A percentile compares a stretch with the other conserved stretches of the same genome.
These are phyloP conservation scores for Daldinia childiae DNA, from an alignment of 495 filamentous ascomycete species.

Conservation along the genomic window DNA sequence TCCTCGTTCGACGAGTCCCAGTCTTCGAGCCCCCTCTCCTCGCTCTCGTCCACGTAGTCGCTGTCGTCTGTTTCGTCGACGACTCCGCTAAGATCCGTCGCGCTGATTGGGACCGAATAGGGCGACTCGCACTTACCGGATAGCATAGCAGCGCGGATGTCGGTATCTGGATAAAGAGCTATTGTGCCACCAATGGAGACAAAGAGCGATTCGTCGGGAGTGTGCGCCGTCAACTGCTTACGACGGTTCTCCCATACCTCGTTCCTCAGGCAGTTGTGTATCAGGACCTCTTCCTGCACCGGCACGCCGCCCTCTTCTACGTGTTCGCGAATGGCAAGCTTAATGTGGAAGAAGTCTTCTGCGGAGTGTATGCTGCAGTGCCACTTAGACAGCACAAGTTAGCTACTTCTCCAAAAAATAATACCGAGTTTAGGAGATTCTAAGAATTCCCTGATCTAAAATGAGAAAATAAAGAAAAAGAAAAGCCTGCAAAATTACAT, in stretches of 20 bases:
- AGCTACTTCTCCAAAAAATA: background rate
- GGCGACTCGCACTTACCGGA: slow-evolving; percentile 20
- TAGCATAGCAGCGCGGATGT: slow-evolving; percentile 18
- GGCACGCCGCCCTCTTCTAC: background rate
- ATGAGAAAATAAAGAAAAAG: too few relatives aligned
- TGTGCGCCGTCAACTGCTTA: background rate
- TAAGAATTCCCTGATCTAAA: too few relatives aligned
- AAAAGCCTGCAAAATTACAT: background rate
- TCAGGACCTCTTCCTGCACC: slow-evolving; percentile 4
- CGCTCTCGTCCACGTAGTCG: slow-evolving; percentile 20
- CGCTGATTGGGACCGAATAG: slow-evolving; percentile 18
- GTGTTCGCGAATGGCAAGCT: slow-evolving; percentile 9
- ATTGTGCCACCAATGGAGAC: slow-evolving; percentile 19
- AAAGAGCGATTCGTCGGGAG: slow-evolving; percentile 17
- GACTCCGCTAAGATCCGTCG: slow-evolving; percentile 1
- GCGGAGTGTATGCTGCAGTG: slow-evolving; percentile 7
- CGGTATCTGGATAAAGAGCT: background rate
- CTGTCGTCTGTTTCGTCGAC: slow-evolving; percentile 33
- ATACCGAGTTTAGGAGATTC: too few relatives aligned
- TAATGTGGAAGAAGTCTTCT: slow-evolving; percentile 12
- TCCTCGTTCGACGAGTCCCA: slow-evolving; percentile 19
- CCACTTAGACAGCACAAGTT: background rate
- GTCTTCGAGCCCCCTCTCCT: slow-evolving; percentile 17
- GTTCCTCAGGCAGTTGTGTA: slow-evolving; percentile 7
- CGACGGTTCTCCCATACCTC: slow-evolving; percentile 10